Base-by-base conservation (phyloP, 129 eudicot genomes). In the Flaveria brownii region DNA sequence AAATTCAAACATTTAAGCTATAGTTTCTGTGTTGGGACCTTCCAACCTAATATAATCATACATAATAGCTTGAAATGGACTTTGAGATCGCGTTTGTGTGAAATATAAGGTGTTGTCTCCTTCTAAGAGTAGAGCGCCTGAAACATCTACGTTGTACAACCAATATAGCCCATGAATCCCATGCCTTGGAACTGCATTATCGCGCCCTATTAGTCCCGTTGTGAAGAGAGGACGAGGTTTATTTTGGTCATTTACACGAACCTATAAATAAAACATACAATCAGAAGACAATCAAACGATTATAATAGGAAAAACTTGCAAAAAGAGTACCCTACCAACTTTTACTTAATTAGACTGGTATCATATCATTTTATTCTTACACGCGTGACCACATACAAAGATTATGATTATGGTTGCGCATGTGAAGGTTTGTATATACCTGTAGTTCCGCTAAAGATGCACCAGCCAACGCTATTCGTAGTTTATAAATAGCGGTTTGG, bases 141-240 rank as follows among this genome's bases (percentile, higher is more conserved):
- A 75, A 55, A 94, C 78, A 16, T 91, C 91, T n/a, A 94, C 81
- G 57, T 33, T 83, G 79, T 87, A 91, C 45, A 94, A 73, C 98
- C 97, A 88, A 59, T 91, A 94, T 28, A 94, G 79, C 62, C 98
- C 98, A 45, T 94, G 97, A 73, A 88, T 87, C 46, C 97, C 98
- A 71, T 94, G 98, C 65, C 98, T 87, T 11, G 98, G 92, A 59
- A 94, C 64, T 18, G 96, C 85, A 60, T 91, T 94, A 55, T 94
- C 99, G 54, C 93, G 89, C 81, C 99, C 99, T 23, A 94, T 94
- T 9, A 87, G 74, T 45, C 94, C 97, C 1, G 85, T 91, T 51
- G 97, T 76, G 70, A 94, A 94, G 20, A 86, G 47, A n/a, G 99
- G 99, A 36, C 90, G 83, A 28, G 84, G 76, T 73, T 87, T 78